Percentiles rank a stretch among this genome's conserved stretches.
These are phyloP conservation scores for Amauroascus niger DNA, from an alignment of 2,329 filamentous ascomycete genomes.

Conservation along the genomic window DNA sequence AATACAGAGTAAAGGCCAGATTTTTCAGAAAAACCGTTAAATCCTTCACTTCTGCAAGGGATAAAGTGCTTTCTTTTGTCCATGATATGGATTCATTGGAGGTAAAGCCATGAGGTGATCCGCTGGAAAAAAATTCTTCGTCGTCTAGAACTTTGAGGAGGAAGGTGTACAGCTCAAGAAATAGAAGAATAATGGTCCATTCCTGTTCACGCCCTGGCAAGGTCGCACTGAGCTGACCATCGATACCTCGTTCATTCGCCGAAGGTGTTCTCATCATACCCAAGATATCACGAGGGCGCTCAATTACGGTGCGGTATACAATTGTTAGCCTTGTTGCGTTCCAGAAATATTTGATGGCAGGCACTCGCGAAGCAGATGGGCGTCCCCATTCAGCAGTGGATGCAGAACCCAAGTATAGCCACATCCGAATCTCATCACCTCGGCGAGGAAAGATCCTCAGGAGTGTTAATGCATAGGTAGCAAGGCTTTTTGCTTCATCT, in stretches of 20 bases:
- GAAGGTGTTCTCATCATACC: conserved; percentile 43
- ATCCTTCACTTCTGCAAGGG: conserved; percentile 58
- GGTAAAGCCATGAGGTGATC: conserved; percentile 32
- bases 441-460: conserved; percentile 72
- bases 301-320: conserved; percentile 48
- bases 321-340: conserved; percentile 50
- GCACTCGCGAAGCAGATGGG: conserved; percentile 36
- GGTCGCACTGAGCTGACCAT: not conserved
- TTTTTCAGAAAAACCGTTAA: conserved; percentile 83
- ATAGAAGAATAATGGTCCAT: conserved; percentile 82
- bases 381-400: conserved; percentile 28
- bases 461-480: conserved; percentile 77
- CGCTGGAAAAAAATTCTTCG: conserved; percentile 72
- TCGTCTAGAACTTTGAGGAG: conserved; percentile 89
- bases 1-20: conserved; percentile 78
- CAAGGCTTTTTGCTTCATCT: conserved; percentile 61
- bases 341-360: conserved; percentile 80
- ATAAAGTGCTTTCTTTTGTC: conserved; percentile 56
- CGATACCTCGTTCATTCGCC: conserved; percentile 32
- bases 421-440: conserved; percentile 88
- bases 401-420: conserved; percentile 69
- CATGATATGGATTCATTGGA: conserved; percentile 46
- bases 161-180: conserved; percentile 90
- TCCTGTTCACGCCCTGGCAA: conserved; percentile 50
- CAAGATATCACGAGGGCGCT: conserved; percentile 50